Evolutionary conservation across 306 rosid genomes (phyloP), one percentile per base, ranked within the genome.

Genomic region (Corylus avellana): DNA sequence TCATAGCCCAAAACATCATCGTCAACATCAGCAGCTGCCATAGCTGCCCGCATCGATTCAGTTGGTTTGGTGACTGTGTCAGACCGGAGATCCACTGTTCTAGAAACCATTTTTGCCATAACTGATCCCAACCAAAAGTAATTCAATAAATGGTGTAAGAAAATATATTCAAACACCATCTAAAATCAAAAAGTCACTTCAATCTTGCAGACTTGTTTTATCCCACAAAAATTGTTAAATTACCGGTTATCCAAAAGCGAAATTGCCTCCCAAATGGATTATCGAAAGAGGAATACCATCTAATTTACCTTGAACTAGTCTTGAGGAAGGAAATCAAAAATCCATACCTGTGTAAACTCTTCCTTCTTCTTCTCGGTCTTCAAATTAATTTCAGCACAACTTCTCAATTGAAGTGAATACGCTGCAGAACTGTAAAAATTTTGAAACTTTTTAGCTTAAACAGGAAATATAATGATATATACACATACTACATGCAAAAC

Each of bases 11-110:
- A 80, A 27, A 92, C 94, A 70, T 95, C 98, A 47, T 92, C 97
- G 14, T 92, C 98, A 47, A 94, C 97, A 27, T 91, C 97, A n/a
- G 98, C 98, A 57, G 70, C 72, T 1, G 93, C 97, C 98, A 92
- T 94, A 0, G 97, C 97, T 42, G 92, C 89, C 46, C 93, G 49
- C 98, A 92, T 94, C 74, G 89, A 67, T 71, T 91, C 97, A 0
- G 92, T 88, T 14, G 98, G 97, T 87, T 94, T 92, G 2, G 98
- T 94, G 63, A 94, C 98, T 0, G 95, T 94, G 85, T 94, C 98
- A 0, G 98, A 94, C 47, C 97, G 92, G 9, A 94, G 89, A 83
- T 94, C 98, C 80, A 94, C 97, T 1, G 22, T 90, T 80, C 89
- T 85, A 25, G 86, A 74, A 20, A 91, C 93, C 97, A 92, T 94